A percentile compares a stretch with the other conserved stretches of the same genome.
phyloP scores from a whole-genome alignment of 2,329 filamentous ascomycete species.

The Colletotrichum sp. region DNA sequence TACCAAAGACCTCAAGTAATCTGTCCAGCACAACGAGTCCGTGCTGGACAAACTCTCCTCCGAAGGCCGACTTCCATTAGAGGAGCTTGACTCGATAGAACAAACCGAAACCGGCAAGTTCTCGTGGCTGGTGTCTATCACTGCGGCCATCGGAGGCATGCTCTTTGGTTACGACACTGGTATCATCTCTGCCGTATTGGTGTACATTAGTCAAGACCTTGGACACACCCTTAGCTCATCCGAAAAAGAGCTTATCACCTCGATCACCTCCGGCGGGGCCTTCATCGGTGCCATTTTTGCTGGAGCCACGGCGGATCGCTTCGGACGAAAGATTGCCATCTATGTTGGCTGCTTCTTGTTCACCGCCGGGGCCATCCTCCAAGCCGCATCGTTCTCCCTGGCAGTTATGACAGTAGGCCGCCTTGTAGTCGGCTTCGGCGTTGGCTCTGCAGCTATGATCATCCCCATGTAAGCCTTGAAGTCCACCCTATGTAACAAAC shows the following conservation, averaged over 20 bases:
- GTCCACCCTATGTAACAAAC: neutral
- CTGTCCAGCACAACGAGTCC: neutral
- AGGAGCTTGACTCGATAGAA: constrained; percentile 1
- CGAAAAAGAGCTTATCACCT: constrained; percentile 57
- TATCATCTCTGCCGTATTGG: constrained; percentile 48
- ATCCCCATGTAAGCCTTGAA: constrained; percentile 29
- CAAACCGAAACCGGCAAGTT: constrained; percentile 24
- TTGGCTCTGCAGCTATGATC: constrained; percentile 53
- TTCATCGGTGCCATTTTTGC: constrained; percentile 25
- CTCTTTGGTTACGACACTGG: constrained; percentile 49
- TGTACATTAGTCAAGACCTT: constrained; percentile 43
- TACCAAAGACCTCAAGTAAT: neutral
- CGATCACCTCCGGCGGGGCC: constrained; percentile 49
- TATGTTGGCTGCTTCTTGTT: constrained; percentile 40
- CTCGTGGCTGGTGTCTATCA: neutral
- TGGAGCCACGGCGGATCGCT: constrained; percentile 24
- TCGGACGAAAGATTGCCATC: constrained; percentile 43
- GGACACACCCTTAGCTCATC: constrained; percentile 41
- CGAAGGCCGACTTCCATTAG: neutral
- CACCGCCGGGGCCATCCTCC: constrained; percentile 23
- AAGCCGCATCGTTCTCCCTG: constrained; percentile 22
- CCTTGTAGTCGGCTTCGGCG: constrained; percentile 53
- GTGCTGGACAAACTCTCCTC: neutral
- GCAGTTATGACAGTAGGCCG: constrained; percentile 24
- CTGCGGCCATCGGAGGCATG: constrained; percentile 11